Conservation (phyloP, 768 basidiomycete species). For the Termitomyces eurrhizus region DNA sequence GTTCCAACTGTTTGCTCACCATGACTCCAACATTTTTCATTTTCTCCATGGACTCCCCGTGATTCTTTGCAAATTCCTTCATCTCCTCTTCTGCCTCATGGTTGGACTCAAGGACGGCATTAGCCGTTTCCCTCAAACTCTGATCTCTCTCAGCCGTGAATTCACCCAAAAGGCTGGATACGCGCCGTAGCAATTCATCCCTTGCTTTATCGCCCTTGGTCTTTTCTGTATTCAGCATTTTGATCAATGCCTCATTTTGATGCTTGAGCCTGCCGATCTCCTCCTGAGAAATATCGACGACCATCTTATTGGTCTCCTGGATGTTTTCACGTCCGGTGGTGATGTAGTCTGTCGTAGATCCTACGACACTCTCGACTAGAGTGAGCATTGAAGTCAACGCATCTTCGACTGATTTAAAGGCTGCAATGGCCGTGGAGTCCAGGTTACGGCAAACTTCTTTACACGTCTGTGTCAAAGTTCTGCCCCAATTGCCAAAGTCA, state of each 20-base stretch:
- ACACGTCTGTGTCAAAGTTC: constrained; percentile 45
- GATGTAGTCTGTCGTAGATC: constrained; percentile 55
- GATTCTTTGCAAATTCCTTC: constrained; percentile 42
- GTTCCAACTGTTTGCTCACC: constrained; percentile 37
- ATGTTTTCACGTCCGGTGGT: constrained; percentile 49
- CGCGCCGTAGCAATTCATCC: constrained; percentile 69
- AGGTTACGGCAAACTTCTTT: constrained; percentile 45
- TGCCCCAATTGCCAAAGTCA: constrained; percentile 53
- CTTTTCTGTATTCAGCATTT: constrained; percentile 64
- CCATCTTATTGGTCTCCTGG: constrained; percentile 43
- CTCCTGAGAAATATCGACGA: constrained; percentile 39
- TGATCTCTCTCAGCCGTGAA: constrained; percentile 69
- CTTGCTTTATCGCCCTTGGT: constrained; percentile 62
- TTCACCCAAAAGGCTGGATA: constrained; percentile 67
- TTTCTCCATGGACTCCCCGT: constrained; percentile 40
- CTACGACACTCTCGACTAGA: constrained; percentile 56
- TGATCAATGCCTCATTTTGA: constrained; percentile 65
- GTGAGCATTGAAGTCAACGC: constrained; percentile 55
- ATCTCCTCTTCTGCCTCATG: constrained; percentile 48
- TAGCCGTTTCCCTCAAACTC: constrained; percentile 56
- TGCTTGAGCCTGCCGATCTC: constrained; percentile 61
- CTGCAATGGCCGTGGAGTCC: constrained; percentile 36
- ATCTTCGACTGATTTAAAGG: constrained; percentile 51
- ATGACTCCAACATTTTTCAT: constrained; percentile 39
- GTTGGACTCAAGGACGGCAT: constrained; percentile 52